Conservation (phyloP, 1,139 yeast genomes). For the Blastobotrys niveus region DNA sequence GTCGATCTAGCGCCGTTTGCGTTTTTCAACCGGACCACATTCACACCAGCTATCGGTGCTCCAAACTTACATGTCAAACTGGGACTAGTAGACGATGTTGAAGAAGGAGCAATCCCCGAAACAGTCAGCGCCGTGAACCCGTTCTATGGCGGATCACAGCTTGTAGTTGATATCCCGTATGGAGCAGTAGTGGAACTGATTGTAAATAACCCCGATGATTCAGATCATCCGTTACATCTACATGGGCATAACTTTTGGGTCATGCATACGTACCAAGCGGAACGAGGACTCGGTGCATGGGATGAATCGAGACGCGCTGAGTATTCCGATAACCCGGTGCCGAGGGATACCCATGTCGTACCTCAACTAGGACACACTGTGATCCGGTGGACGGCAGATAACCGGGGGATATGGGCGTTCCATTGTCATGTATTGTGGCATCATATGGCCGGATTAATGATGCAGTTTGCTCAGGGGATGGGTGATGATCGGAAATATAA, state of each 20-base stretch:
- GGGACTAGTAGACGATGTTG: constrained; percentile 19
- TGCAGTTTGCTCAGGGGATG: constrained; percentile 32
- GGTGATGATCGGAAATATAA: constrained; percentile 16
- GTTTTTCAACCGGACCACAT: constrained; percentile 27
- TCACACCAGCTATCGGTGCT: constrained; percentile 26
- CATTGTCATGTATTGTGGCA: constrained; percentile 87
- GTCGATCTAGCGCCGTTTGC: constrained; percentile 24
- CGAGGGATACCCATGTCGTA: constrained; percentile 56
- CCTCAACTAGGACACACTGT: constrained; percentile 57
- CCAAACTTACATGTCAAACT: constrained; percentile 26
- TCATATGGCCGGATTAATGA: constrained; percentile 67
- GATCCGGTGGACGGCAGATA: constrained; percentile 61
- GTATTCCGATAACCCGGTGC: constrained; percentile 55
- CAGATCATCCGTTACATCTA: constrained; percentile 80
- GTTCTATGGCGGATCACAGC: constrained; percentile 24
- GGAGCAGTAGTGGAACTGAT: constrained; percentile 53
- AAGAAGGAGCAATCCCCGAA: constrained; percentile 4
- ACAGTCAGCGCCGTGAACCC: constrained; percentile 3
- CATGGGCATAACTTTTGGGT: constrained; percentile 45
- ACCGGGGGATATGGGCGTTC: constrained; percentile 82
- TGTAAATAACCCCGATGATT: constrained; percentile 68
- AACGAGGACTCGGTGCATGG: constrained; percentile 27
- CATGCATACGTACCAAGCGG: constrained; percentile 45
- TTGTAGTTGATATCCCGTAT: constrained; percentile 10
- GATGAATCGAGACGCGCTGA: constrained; percentile 44